These are phyloP conservation scores for Aspergillus baeticus DNA, from an alignment of 495 filamentous ascomycete genomes.

Conservation along the genomic window DNA sequence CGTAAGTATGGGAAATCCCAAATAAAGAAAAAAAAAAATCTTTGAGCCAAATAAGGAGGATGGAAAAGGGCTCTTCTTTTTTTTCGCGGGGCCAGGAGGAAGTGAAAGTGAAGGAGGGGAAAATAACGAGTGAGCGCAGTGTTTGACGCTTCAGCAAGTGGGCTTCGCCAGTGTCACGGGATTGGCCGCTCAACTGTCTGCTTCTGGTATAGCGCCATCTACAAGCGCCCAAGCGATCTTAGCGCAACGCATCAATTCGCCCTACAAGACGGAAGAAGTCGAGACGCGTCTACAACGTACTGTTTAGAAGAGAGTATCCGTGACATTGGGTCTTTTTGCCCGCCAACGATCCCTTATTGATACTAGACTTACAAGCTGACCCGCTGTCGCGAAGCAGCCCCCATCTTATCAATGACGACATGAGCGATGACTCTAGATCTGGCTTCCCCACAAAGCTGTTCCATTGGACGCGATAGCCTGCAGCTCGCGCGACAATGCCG, in stretches of 20 bases:
- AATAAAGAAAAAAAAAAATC: slow-evolving; percentile 14
- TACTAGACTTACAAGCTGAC: too few relatives aligned
- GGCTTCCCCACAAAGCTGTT: background rate
- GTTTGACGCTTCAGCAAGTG: slow-evolving; percentile 14
- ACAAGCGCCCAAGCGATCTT: slow-evolving; percentile 30
- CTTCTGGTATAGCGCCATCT: slow-evolving; percentile 21
- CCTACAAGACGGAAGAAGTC: background rate
- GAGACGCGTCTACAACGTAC: slow-evolving; percentile 3
- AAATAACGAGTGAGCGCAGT: slow-evolving; percentile 10
- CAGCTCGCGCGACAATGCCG: background rate
- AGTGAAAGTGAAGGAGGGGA: slow-evolving; percentile 21
- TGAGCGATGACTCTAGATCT: background rate
- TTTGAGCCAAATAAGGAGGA: slow-evolving; percentile 14
- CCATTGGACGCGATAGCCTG: background rate
- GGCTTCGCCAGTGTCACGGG: slow-evolving; percentile 23
- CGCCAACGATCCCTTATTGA: too few relatives aligned
- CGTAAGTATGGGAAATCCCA: slow-evolving; percentile 9
- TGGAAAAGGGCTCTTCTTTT: slow-evolving; percentile 3
- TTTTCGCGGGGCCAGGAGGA: slow-evolving; percentile 11
- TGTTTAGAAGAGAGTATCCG: background rate
- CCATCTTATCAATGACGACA: background rate
- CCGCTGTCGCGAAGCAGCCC: too few relatives aligned
- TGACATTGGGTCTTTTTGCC: too few relatives aligned
- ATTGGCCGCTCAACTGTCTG: slow-evolving; percentile 21
- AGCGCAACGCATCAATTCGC: slow-evolving; percentile 13